Conservation (phyloP, 2,329 filamentous ascomycete genomes). For the Fusarium vanettenii region DNA sequence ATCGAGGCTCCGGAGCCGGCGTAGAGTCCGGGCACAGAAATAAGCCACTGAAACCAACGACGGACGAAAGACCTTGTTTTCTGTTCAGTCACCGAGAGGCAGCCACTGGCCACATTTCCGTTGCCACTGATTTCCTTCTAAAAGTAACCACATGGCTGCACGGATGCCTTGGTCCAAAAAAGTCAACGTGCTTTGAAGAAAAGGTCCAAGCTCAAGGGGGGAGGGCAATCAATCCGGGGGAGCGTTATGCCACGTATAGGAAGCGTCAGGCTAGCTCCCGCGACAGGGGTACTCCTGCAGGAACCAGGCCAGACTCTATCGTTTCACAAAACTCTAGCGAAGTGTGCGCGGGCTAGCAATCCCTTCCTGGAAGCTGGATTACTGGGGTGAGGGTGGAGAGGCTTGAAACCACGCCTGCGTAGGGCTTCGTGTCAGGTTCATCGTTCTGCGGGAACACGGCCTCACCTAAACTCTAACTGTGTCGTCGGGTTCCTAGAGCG, state of each 20-base stretch:
- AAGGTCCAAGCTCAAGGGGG: neutral
- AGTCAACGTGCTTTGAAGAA: neutral
- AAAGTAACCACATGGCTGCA: constrained; percentile 36
- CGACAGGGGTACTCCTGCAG: constrained; percentile 14
- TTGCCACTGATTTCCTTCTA: neutral
- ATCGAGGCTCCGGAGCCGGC: neutral
- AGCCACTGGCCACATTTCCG: neutral
- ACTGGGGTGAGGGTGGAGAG: neutral
- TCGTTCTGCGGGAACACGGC: neutral
- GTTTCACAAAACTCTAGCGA: constrained; percentile 25
- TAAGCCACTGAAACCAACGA: constrained; percentile 7
- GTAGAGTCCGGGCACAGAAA: neutral
- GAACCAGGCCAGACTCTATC: neutral
- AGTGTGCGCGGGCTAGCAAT: constrained; percentile 1
- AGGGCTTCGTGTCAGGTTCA: constrained; percentile 21
- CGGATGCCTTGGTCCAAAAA: constrained; percentile 3
- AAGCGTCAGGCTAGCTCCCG: constrained; percentile 14
- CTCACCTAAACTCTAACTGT: neutral
- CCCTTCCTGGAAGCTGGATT: neutral
- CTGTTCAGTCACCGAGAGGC: neutral
- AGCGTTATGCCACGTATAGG: constrained; percentile 41
- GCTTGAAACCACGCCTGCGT: constrained; percentile 29
- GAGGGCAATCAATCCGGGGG: constrained; percentile 3
- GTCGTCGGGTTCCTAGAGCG: neutral
- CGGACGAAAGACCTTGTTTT: constrained; percentile 2